A percentile compares a stretch with the other conserved stretches of the same genome.
These are phyloP conservation scores for Scenedesmus sp. DNA, from an alignment of 163 green algal species.

Conservation along the genomic window DNA sequence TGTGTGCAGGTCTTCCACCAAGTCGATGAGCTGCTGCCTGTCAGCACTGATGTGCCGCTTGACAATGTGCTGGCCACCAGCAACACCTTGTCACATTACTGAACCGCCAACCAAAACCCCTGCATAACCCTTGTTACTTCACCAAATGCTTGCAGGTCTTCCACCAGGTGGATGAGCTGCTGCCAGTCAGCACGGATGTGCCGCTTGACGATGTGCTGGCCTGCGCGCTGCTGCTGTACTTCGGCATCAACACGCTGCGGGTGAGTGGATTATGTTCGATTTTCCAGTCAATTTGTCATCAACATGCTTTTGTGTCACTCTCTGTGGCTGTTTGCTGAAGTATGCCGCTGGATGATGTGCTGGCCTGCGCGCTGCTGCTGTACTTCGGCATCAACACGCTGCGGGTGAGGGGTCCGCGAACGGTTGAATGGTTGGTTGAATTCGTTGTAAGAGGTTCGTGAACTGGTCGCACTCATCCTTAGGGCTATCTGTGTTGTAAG, in stretches of 20 bases:
- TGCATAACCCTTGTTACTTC: neutral
- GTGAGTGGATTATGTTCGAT: slow-evolving; percentile 5
- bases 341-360: too few species aligned
- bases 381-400: slow-evolving; percentile 90
- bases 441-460: too few species aligned
- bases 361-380: slow-evolving; percentile 77
- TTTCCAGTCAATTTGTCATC: neutral
- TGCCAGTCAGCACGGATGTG: slow-evolving; percentile 69
- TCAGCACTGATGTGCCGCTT: slow-evolving; percentile 71
- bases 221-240: slow-evolving; percentile 87
- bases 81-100: too few species aligned
- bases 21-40: slow-evolving; percentile 84
- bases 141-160: slow-evolving; percentile 68
- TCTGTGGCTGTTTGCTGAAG: neutral
- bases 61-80: slow-evolving; percentile 85
- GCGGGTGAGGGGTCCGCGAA: slow-evolving; percentile 38
- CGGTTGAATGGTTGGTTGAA: too few species aligned
- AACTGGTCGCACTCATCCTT: too few species aligned
- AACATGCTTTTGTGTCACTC: neutral
- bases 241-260: slow-evolving; percentile 86
- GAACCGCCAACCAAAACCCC: too few species aligned
- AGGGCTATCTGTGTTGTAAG: too few species aligned
- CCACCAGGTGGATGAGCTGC: slow-evolving; percentile 86
- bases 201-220: slow-evolving; percentile 91
- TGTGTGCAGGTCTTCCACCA: slow-evolving; percentile 77